Evolutionary conservation across 208 protist genomes (phyloP).

Genomic region (Hexamita inflata): DNA sequence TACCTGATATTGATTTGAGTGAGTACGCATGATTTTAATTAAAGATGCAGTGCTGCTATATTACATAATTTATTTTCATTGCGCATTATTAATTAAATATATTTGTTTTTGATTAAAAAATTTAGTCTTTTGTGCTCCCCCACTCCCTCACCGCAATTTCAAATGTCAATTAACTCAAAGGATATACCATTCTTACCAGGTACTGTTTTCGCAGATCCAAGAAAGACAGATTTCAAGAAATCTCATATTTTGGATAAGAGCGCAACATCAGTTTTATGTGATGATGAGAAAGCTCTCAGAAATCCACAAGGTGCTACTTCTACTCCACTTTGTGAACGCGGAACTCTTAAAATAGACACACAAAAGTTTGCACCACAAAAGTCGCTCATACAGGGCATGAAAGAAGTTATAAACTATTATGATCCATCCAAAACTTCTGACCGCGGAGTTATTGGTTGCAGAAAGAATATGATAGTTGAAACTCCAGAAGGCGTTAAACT

Average conservation of each 20-base stretch:
- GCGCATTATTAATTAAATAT: too few relatives aligned
- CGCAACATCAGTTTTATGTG: not conserved
- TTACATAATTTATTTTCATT: too few relatives aligned
- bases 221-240: constrained; percentile 33
- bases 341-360: too few relatives aligned
- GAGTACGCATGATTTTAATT: too few relatives aligned
- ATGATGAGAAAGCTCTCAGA: constrained; percentile 26
- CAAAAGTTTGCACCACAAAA: too few relatives aligned
- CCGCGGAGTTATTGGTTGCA: constrained; percentile 12
- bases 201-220: constrained; percentile 33
- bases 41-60: too few relatives aligned
- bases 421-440: not conserved
- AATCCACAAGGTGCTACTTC: not conserved
- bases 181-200: constrained; percentile 40
- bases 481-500: not conserved
- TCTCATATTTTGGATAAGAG: constrained; percentile 37
- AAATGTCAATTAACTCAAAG: constrained; percentile 8
- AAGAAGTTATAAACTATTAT: too few relatives aligned
- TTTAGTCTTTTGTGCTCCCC: too few relatives aligned
- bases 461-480: not conserved
- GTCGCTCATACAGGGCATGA: too few relatives aligned
- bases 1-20: too few relatives aligned
- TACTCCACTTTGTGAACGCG: not conserved
- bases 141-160: too few relatives aligned
- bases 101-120: too few relatives aligned